phyloP scores from a whole-genome alignment of 2,329 filamentous ascomycete genomes.

The Colletotrichum paranaense region DNA sequence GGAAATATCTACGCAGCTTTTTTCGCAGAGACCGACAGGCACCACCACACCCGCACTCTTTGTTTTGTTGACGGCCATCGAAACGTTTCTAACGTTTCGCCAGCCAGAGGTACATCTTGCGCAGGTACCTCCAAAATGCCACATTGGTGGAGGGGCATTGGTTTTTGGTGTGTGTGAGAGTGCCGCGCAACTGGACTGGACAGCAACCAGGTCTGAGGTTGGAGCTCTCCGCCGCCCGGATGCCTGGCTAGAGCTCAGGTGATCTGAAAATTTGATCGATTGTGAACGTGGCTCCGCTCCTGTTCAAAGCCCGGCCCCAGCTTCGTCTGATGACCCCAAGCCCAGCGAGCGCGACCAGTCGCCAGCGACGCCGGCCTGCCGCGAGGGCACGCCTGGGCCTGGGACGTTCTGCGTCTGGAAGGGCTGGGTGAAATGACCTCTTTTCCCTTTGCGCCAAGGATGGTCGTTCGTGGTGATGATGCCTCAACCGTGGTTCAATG shows the following conservation, averaged over 20 bases:
- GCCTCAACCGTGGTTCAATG: neutral
- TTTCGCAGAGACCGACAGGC: neutral
- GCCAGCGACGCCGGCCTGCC: conserved; percentile 18
- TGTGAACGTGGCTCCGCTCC: conserved; percentile 32
- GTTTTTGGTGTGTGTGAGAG: conserved; percentile 11
- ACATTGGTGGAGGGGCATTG: conserved; percentile 15
- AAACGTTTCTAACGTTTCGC: conserved; percentile 15
- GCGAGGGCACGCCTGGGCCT: conserved; percentile 17
- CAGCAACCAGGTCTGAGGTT: conserved; percentile 23
- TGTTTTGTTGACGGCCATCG: neutral
- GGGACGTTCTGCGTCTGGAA: conserved; percentile 26
- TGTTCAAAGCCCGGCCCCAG: conserved; percentile 26
- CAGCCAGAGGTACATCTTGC: conserved; percentile 8
- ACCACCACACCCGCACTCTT: neutral
- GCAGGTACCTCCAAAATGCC: conserved; percentile 17
- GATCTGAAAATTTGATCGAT: conserved; percentile 33
- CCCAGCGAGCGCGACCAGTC: conserved; percentile 26
- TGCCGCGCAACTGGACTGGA: conserved; percentile 28
- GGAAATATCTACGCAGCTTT: neutral
- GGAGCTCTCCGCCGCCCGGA: conserved; percentile 29
- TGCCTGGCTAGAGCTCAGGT: conserved; percentile 32
- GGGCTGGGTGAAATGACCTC: conserved; percentile 21
- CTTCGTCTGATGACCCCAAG: conserved; percentile 31
- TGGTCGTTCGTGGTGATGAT: conserved; percentile 8
- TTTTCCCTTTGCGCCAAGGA: conserved; percentile 8